Evolutionary conservation across 2,329 filamentous ascomycete genomes (phyloP), one percentile per base, ranked within the genome.

Genomic region (Alternaria sp.): DNA sequence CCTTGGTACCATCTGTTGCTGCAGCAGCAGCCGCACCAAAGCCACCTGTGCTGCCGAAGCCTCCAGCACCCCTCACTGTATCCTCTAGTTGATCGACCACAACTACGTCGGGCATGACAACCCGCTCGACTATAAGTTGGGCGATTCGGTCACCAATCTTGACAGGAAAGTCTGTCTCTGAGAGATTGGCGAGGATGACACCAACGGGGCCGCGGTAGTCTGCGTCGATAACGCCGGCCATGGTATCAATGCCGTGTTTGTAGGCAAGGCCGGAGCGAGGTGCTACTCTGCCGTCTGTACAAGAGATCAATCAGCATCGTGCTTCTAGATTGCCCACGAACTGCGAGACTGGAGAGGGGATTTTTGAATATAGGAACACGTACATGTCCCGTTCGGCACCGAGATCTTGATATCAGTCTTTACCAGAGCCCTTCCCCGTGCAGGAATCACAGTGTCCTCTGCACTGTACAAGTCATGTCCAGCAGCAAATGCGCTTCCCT

Each of bases 201-300:
- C 96, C 97, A 73, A 99, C 90, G 69, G 91, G 91, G 20, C 95
- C 95, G 36, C 95, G 88, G 83, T 99, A 99, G 81, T 99, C 95
- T 34, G 94, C 94, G 79, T 99, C 95, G 72, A 99, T 98, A 66
- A 99, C 95, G 55, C 95, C 95, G 0, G 95, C 95, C 64, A 96
- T 93, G 0, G 92, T 95, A 79, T 97, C 93, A 78, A 99, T 98
- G 81, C 94, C 95, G 82, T 98, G 89, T 83, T 99, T 99, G 62
- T 89, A 85, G 3, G 94, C 94, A 36, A 97, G 89, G 48, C 93
- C 93, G n/a, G 92, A 95, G 66, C 94, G 91, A 9, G 94, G 94
- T 3, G 94, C 94, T 56, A 97, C 88, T 59, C 94, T 90, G 68
- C 94, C 94, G 77, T 98, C 92, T 94, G 16, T 14, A 36, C 20